Evolutionary conservation across 1,139 yeast species (phyloP).

Genomic region (Debaryomyces subglobosus): DNA sequence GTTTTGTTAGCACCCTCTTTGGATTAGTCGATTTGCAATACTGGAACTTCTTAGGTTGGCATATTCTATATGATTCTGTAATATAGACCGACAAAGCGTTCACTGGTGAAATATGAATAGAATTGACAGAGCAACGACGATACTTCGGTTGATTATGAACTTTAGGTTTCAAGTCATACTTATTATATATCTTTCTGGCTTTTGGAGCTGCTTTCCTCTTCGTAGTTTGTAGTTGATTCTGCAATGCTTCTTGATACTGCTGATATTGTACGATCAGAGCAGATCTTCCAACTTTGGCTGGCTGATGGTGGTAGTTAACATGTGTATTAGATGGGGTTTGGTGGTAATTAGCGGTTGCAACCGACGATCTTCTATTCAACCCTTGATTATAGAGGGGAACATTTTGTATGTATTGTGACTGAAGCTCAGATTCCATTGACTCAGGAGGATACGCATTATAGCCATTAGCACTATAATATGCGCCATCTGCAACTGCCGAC

Average conservation of each 20-base stretch:
- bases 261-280: slow-evolving; percentile 43
- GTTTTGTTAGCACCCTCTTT: slow-evolving; percentile 87
- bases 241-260: slow-evolving; percentile 38
- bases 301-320: slow-evolving; percentile 12
- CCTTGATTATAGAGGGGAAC: slow-evolving; percentile 9
- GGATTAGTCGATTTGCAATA: slow-evolving; percentile 89
- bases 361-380: slow-evolving; percentile 39
- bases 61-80: slow-evolving; percentile 79
- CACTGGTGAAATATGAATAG: slow-evolving; percentile 83
- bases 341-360: slow-evolving; percentile 34
- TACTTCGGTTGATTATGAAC: slow-evolving; percentile 70
- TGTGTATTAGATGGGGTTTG: slow-evolving; percentile 13
- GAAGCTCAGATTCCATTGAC: slow-evolving; percentile 4
- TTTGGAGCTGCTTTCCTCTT: slow-evolving; percentile 41
- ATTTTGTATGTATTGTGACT: slow-evolving; percentile 9
- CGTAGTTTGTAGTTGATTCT: slow-evolving; percentile 26
- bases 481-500: slow-evolving; percentile 46
- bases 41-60: slow-evolving; percentile 80
- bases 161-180: slow-evolving; percentile 64
- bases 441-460: slow-evolving; percentile 8
- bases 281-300: slow-evolving; percentile 29
- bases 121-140: slow-evolving; percentile 78
- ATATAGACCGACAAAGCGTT: slow-evolving; percentile 78
- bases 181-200: slow-evolving; percentile 39
- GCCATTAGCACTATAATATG: slow-evolving; percentile 17